Evolutionary conservation across 2,329 filamentous ascomycete genomes (phyloP).

Genomic region (Grosmannia penicillata): DNA sequence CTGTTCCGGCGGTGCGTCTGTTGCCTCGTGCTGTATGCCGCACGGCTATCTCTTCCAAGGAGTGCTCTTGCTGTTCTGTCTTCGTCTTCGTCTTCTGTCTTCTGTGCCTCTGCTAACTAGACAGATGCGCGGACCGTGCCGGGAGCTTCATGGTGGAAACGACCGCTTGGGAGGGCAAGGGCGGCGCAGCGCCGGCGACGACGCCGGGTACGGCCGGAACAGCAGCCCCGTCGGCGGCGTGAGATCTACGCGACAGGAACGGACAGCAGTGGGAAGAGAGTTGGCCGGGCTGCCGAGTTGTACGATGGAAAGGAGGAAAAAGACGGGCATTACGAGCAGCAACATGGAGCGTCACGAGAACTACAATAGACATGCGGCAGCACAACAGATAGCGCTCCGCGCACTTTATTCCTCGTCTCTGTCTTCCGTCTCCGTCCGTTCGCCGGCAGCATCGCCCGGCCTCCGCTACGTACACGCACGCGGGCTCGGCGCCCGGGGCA

Average conservation of each 20-base stretch:
- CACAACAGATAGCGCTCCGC: too few species aligned
- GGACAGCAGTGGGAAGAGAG: neutral
- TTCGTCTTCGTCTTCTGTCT: neutral
- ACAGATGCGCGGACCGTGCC: slow-evolving; percentile 42
- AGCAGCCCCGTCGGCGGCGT: neutral
- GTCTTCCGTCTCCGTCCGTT: too few species aligned
- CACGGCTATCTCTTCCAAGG: too few species aligned
- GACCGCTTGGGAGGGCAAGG: slow-evolving; percentile 40
- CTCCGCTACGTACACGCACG: neutral
- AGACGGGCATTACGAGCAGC: too few species aligned
- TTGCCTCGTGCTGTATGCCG: too few species aligned
- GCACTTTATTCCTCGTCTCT: neutral
- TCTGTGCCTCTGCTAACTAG: neutral
- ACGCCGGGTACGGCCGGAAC: neutral
- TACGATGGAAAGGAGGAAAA: too few species aligned
- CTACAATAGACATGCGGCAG: too few species aligned
- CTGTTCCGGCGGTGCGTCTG: slow-evolving; percentile 43
- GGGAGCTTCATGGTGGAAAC: slow-evolving; percentile 47
- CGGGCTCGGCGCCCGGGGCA: too few species aligned
- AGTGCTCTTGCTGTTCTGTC: neutral
- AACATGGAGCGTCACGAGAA: neutral
- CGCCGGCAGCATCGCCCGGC: too few species aligned
- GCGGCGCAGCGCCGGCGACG: neutral
- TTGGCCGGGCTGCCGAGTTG: too few species aligned
- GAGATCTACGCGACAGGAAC: neutral